Base-by-base conservation (phyloP, 2,329 filamentous ascomycete genomes). In the Fusarium udum region DNA sequence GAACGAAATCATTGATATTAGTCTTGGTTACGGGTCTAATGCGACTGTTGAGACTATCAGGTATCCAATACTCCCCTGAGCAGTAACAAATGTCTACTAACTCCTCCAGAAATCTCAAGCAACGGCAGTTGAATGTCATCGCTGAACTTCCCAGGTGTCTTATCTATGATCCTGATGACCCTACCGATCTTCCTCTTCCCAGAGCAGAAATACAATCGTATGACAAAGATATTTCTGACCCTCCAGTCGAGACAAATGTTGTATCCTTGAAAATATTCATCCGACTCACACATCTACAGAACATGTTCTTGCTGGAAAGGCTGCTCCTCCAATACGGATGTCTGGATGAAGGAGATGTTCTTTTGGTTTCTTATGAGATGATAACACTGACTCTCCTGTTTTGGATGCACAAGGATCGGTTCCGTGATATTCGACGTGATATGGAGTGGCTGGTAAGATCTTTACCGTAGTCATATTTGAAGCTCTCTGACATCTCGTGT, bases 381-480 rank as follows among this genome's bases (percentile, higher is more conserved):
- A 56, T 68, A 4, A 39, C 13, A 1, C 65, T 68, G 0, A 49
- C 65, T 2, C 28, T 68, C 0, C 24, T 63, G 6, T 68, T 68
- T 18, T 68, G 64, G 65, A 68, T 59, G 10, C 65, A 67, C 5
- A 68, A 68, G 15, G 65, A 68, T 16, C 24, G 45, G 8, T 68
- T 68, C 16, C 42, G 56, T 0, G 65, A 68, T 14, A 68, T 68
- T 3, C 10, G 65, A 0, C 42, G 65, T 0, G 65, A 68, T 6
- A 39, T 68, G 15, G 65, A 68, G 1, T 68, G 65, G 65, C 51
- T 68, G 12, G 65, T 62, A 12, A 9, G 63, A 16, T 6, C 3
- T 8, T 22, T 1, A 1, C 0, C 4, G 13, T 2, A 22, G 0
- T 31, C 6, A 1, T 1, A 4, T 11, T 48, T 11, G 14, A 3